These are phyloP conservation scores for Lentithecium fluviatile DNA, from an alignment of 495 filamentous ascomycete genomes.

Conservation along the genomic window DNA sequence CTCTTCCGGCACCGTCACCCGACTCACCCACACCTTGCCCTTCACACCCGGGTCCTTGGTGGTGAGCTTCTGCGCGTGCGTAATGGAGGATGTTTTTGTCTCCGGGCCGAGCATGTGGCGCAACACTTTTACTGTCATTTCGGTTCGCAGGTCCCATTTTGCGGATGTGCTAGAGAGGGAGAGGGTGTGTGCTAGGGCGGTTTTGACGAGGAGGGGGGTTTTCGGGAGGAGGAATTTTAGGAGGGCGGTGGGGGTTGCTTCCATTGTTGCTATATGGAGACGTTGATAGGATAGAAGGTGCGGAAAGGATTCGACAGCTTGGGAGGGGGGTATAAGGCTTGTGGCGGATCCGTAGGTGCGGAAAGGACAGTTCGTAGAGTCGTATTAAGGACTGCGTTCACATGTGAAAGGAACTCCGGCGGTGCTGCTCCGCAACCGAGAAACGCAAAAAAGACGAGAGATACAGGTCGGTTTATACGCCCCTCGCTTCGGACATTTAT, in stretches of 20 bases:
- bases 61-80: conserved; percentile 62
- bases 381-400: no score
- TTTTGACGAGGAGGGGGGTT: conserved; percentile 66
- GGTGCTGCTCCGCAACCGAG: no score
- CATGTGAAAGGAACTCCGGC: no score
- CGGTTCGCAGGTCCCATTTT: conserved; percentile 78
- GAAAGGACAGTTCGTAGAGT: no score
- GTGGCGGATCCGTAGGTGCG: no score
- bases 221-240: conserved; percentile 37
- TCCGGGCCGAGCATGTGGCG: conserved; percentile 58
- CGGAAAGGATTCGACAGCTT: no score
- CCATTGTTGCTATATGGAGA: no score
- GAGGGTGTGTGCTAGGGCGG: conserved; percentile 65
- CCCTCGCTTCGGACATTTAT: no score
- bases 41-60: conserved; percentile 67
- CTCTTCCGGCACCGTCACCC: conserved; percentile 53
- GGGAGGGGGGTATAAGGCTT: no score
- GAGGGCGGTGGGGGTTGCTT: conserved; percentile 26
- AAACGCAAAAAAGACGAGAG: no score
- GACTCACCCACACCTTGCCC: conserved; percentile 77
- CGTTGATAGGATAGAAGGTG: no score
- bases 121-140: conserved; percentile 67
- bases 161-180: conserved; percentile 62
- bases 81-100: conserved; percentile 49
- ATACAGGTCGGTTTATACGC: no score